Conservation (phyloP, 148 eudicot species). For the Chenopodium album region DNA sequence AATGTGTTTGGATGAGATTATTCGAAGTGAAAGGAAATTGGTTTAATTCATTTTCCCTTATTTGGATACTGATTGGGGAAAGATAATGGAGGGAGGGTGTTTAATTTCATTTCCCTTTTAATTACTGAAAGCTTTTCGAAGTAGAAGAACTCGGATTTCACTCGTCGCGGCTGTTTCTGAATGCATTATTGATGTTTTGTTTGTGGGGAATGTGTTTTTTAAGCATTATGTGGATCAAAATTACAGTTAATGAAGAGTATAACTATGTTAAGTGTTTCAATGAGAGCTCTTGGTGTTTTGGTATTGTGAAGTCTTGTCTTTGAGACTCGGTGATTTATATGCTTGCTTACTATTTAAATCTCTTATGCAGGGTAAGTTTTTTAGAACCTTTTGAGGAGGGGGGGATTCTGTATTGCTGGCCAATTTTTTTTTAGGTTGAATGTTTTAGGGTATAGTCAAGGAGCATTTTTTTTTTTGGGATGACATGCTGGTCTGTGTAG, state of each 20-base stretch:
- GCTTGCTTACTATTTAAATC: neutral
- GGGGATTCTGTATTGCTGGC: neutral
- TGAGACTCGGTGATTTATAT: neutral
- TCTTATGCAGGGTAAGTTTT: no score
- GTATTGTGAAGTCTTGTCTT: neutral
- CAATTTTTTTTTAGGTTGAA: neutral
- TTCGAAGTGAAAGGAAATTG: neutral
- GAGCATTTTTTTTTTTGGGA: neutral
- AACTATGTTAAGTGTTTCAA: neutral
- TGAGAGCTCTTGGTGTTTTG: neutral
- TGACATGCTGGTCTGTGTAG: neutral
- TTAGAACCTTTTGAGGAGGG: neutral
- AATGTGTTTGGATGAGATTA: neutral
- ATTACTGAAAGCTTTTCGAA: neutral
- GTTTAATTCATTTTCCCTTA: neutral
- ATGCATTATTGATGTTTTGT: neutral
- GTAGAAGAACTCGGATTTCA: neutral
- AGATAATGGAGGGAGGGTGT: no score
- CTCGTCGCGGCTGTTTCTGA: neutral
- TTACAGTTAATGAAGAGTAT: neutral
- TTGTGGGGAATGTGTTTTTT: neutral
- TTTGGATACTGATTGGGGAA: neutral
- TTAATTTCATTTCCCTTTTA: neutral
- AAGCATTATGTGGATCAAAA: neutral
- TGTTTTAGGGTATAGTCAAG: neutral